Percentiles rank a stretch among this genome's conserved stretches.
Evolutionary conservation across 108 stramenopile species (phyloP).

Genomic region (Cyclotella baltica): DNA sequence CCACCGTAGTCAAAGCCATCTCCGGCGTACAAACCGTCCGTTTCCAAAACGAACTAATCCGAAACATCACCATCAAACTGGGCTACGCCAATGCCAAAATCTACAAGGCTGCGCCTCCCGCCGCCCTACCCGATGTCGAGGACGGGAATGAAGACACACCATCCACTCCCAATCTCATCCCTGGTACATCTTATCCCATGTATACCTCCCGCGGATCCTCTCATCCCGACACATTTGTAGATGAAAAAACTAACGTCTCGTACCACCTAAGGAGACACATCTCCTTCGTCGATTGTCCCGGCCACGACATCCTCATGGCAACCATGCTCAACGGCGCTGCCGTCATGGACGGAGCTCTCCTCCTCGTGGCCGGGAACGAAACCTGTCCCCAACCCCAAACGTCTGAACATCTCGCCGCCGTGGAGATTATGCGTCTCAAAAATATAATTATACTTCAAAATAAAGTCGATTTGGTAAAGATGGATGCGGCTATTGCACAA

Average conservation of each 20-base stretch:
- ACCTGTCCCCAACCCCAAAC: constrained; percentile 99
- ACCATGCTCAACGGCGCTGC: constrained; percentile 99
- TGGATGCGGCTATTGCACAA: constrained; percentile 95
- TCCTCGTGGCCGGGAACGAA: constrained; percentile 99
- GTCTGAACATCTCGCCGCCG: constrained; percentile 99
- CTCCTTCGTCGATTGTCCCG: constrained; percentile 99
- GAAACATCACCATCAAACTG: constrained; percentile 99
- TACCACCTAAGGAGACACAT: constrained; percentile 97
- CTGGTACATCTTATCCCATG: constrained; percentile 69
- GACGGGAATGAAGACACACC: constrained; percentile 49
- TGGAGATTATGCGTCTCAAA: constrained; percentile 99
- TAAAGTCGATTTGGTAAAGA: constrained; percentile 99
- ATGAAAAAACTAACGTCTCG: constrained; percentile 76
- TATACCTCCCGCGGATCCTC: constrained; percentile 93
- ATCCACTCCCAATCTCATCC: constrained; percentile 37
- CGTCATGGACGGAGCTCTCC: constrained; percentile 99
- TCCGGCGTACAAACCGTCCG: constrained; percentile 99
- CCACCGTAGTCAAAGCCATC: constrained; percentile 98
- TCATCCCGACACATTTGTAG: constrained; percentile 93
- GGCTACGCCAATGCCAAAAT: constrained; percentile 99
- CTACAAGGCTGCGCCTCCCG: constrained; percentile 87
- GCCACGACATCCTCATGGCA: constrained; percentile 99
- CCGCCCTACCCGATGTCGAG: constrained; percentile 51
- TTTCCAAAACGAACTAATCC: constrained; percentile 99
- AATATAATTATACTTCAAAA: constrained; percentile 99